Evolutionary conservation across 2,329 filamentous ascomycete genomes (phyloP), one percentile per base, ranked within the genome.

Genomic region (Beauveria varroae): DNA sequence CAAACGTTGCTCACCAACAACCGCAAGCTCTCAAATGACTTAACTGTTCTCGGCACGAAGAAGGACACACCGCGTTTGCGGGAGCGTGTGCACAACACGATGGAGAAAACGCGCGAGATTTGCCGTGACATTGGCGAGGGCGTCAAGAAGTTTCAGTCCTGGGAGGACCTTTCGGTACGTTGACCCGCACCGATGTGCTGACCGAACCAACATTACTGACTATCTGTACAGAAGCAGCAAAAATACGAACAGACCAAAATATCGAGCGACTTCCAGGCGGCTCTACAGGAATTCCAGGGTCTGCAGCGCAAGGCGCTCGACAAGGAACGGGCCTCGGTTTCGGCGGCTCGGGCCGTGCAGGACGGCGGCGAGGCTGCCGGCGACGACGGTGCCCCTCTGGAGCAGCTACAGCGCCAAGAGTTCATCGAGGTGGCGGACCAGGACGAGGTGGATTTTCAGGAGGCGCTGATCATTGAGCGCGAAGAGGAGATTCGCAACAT

Each of bases 401-500:
- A 74, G 60, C 80, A 81, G 53, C 81, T 85, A 51, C 81, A 86
- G 65, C 86, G 89, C 70, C 82, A 89, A 67, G 85, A 93, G 68
- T 87, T 93, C 67, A 80, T 89, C 14, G 90, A 91, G 61, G 81
- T 98, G 9, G 95, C 93, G 1, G 84, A 91, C 30, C 95, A 99
- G 73, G 88, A 91, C 68, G 96, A 99, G 71, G 95, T 99, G 49
- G 93, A 99, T 72, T 99, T 97, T 78, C 95, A 99, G 72, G 95
- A 99, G 68, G 87, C 89, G 18, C 80, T 99, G 62, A 99, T 99
- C 71, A 88, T 96, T 64, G 93, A 99, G 80, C 92, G 96, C 59
- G 95, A 99, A 75, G 87, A 91, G 62, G 95, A 99, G 78, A 99
- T 99, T 67, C 88, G 93, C 64, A 96, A 96, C 72, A 99, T 99